phyloP scores from a whole-genome alignment of 371 early-diverging fungal genomes.

The Conidiobolus incongruus region DNA sequence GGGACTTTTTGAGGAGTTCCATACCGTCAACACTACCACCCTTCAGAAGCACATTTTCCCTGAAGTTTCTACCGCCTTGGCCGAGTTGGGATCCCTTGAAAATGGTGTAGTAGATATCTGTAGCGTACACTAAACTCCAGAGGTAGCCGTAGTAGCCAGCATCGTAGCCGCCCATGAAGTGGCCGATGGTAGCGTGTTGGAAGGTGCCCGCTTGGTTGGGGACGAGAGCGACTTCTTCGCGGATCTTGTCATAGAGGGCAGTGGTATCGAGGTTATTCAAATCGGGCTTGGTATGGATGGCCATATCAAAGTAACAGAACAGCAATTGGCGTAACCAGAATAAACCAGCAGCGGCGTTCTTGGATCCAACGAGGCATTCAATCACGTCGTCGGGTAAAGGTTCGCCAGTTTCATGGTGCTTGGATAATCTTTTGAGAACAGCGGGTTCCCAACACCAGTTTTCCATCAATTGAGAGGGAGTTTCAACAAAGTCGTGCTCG shows the following conservation, averaged over 20 bases:
- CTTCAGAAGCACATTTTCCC: conserved; percentile 33
- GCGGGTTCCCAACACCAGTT: conserved; percentile 68
- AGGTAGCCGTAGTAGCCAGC: conserved; percentile 49
- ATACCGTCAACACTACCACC: conserved; percentile 36
- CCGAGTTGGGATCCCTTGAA: conserved; percentile 5
- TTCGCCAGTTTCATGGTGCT: conserved; percentile 44
- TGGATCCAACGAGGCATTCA: conserved; percentile 15
- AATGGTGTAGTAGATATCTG: conserved; percentile 56
- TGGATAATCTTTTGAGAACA: conserved; percentile 36
- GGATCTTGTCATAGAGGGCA: conserved; percentile 29
- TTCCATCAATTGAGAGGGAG: conserved; percentile 68
- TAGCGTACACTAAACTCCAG: conserved; percentile 65
- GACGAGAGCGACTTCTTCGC: conserved; percentile 35
- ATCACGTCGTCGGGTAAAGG: conserved; percentile 51
- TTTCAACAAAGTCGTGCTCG: conserved; percentile 79
- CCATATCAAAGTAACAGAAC: conserved; percentile 56
- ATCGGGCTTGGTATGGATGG: conserved; percentile 26
- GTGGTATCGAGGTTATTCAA: conserved; percentile 15
- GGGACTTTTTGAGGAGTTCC: conserved; percentile 43
- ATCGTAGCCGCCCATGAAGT: conserved; percentile 72
- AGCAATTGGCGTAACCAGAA: conserved; percentile 49
- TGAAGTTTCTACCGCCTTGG: conserved; percentile 29
- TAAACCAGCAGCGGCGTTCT: conserved; percentile 50
- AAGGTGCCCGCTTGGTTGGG: conserved; percentile 5
- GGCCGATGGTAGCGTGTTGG: conserved; percentile 25